A percentile compares a stretch with the other conserved stretches of the same genome.
Evolutionary conservation across 352 stramenopile species (phyloP).

Genomic region (Thalassiosira ordinaria): DNA sequence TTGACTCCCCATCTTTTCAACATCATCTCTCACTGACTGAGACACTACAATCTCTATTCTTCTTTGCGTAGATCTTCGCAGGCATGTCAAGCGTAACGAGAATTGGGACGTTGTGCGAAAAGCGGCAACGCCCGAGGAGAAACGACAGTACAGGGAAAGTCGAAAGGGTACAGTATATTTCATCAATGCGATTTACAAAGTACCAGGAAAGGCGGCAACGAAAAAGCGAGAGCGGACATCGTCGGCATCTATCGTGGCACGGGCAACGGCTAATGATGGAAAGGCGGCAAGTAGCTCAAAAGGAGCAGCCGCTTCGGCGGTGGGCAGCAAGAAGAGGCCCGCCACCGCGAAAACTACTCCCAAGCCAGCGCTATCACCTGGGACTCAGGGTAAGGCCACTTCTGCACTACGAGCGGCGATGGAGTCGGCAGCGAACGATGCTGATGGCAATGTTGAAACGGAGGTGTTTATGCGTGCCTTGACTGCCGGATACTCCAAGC

Average conservation of each 20-base stretch:
- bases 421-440: not conserved
- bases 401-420: not conserved
- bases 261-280: not conserved
- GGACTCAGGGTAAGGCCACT: not conserved
- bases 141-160: not conserved
- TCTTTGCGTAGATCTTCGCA: slow-evolving; percentile 6
- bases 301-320: not conserved
- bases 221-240: not conserved
- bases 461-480: not conserved
- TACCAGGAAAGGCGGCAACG: slow-evolving; percentile 7
- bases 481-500: not conserved
- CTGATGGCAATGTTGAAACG: not conserved
- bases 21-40: too few species aligned
- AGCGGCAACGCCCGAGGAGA: not conserved
- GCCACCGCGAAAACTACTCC: too few species aligned
- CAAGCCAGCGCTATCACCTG: not conserved
- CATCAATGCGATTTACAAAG: slow-evolving; percentile 9
- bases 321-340: too few species aligned
- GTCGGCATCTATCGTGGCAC: too few species aligned
- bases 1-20: too few species aligned
- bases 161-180: slow-evolving; percentile 11
- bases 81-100: not conserved
- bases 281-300: not conserved
- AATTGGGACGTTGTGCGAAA: slow-evolving; percentile 3
- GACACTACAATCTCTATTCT: not conserved